Base-by-base conservation (phyloP, 257 asterid genomes). In the Solanum bulbocastanum region DNA sequence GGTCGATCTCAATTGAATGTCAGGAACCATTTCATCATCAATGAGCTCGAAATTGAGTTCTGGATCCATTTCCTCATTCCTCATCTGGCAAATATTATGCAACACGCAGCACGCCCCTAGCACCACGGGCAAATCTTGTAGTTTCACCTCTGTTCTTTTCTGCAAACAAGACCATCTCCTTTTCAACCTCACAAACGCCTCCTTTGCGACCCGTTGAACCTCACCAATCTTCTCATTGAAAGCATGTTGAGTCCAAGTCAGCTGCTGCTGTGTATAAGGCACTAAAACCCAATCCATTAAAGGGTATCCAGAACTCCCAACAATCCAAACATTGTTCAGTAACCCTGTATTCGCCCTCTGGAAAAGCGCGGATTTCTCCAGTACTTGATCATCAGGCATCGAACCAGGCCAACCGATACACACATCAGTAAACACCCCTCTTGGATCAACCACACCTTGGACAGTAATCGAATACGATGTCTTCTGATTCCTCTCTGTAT, bases 361-460 rank as follows among this genome's bases (percentile, higher is more conserved):
- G 2, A 71, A 92, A 8, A 95, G 95, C 1, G 98, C 96, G 4
- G 99, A 97, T 71, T 95, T 95, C 56, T 97, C 98, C 60, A 97
- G 84, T 6, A 97, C 98, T 85, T 95, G 97, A 86, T 95, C 99
- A 68, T 97, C 98, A 4, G 98, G 89, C 99, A 97, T 97, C 35
- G 98, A 97, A 9, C 99, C 99, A 0, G 99, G 99, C 86, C 96
- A 95, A 2, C 99, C 99, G 23, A 97, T 95, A 93, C 98, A 95
- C 22, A 97, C 93, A 44, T 96, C 99, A 0, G 94, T 88, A 14
- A 95, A 94, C 25, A 95, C 98, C 9, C 99, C 98, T 8, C 91
- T 89, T 1, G 91, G 96, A 87, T 94, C 97, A 49, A 95, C 98
- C 12, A 97, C 98, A 0, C 99, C 99, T 22, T 97, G 99, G 2